phyloP scores from a whole-genome alignment of 805 yeast genomes.

The Ogataea trehalophila region DNA sequence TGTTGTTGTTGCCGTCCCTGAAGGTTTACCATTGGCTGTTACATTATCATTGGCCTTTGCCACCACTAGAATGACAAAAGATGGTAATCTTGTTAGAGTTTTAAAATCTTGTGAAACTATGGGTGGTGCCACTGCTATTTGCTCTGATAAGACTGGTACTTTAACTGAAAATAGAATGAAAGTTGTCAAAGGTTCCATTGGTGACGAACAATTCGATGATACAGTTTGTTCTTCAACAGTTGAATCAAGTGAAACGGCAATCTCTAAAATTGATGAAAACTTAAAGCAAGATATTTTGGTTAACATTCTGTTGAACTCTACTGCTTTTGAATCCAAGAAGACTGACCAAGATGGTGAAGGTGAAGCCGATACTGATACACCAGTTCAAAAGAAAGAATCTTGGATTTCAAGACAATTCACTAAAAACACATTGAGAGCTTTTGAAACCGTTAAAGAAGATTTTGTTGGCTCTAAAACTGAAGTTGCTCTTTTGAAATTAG shows the following conservation, averaged over 20 bases:
- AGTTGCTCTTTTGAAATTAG: conserved; percentile 73
- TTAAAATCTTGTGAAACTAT: conserved; percentile 93
- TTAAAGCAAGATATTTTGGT: conserved; percentile 34
- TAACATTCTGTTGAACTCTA: conserved; percentile 74
- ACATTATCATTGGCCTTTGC: conserved; percentile 97
- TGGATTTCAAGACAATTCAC: neutral
- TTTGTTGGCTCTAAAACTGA: conserved; percentile 94
- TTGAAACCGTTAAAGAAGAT: conserved; percentile 72
- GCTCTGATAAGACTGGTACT: conserved; percentile 98
- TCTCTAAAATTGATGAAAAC: conserved; percentile 7
- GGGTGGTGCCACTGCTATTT: conserved; percentile 97
- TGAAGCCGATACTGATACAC: conserved; percentile 1
- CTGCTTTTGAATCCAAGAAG: conserved; percentile 74
- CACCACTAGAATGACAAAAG: conserved; percentile 95
- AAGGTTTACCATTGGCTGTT: conserved; percentile 96
- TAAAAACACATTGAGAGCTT: conserved; percentile 4
- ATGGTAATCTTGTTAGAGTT: conserved; percentile 93
- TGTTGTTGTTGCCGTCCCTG: conserved; percentile 98
- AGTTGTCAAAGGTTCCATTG: conserved; percentile 73
- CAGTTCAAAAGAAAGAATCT: neutral
- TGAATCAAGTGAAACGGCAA: neutral
- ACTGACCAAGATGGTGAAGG: conserved; percentile 15
- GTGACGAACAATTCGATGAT: conserved; percentile 53
- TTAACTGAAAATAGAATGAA: conserved; percentile 92
- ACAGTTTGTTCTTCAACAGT: conserved; percentile 20